These are phyloP conservation scores for Lichtheimia ornata DNA, from an alignment of 371 early-diverging fungal genomes.

Conservation along the genomic window DNA sequence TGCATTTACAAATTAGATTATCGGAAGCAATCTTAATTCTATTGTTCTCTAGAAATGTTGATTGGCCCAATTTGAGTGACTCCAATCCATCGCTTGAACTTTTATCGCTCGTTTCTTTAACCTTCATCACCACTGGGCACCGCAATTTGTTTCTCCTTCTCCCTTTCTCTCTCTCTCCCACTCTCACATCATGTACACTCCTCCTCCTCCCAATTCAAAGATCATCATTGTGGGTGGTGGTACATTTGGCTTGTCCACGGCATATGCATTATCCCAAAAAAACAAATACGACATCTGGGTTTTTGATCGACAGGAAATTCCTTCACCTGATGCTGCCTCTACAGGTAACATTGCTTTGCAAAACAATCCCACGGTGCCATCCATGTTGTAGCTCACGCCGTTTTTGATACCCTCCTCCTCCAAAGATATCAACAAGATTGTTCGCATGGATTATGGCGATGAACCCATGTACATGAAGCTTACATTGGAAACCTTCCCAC, in stretches of 20 bases:
- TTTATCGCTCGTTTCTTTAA: too few relatives aligned
- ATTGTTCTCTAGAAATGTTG: too few relatives aligned
- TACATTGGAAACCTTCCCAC: conserved; percentile 38
- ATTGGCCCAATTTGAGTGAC: too few relatives aligned
- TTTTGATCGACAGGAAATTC: conserved; percentile 44
- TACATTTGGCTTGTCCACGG: conserved; percentile 54
- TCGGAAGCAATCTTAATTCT: too few relatives aligned
- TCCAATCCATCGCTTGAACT: too few relatives aligned
- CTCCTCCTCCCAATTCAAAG: conserved; percentile 28
- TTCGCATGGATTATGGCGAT: conserved; percentile 52
- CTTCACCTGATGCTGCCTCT: conserved; percentile 48
- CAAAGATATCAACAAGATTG: conserved; percentile 53
- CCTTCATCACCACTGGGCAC: too few relatives aligned
- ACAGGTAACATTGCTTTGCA: conserved; percentile 22
- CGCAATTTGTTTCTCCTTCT: too few relatives aligned
- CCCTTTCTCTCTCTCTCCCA: background rate
- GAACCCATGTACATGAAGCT: conserved; percentile 41
- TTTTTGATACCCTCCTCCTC: background rate
- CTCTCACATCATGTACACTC: background rate
- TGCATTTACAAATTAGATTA: too few relatives aligned
- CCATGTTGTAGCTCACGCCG: too few relatives aligned
- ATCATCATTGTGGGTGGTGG: conserved; percentile 59
- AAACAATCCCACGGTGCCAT: background rate
- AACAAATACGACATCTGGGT: conserved; percentile 38
- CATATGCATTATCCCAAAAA: conserved; percentile 35